Evolutionary conservation across 495 filamentous ascomycete genomes (phyloP), one percentile per base, ranked within the genome.

Genomic region (Acidiella bohemica): DNA sequence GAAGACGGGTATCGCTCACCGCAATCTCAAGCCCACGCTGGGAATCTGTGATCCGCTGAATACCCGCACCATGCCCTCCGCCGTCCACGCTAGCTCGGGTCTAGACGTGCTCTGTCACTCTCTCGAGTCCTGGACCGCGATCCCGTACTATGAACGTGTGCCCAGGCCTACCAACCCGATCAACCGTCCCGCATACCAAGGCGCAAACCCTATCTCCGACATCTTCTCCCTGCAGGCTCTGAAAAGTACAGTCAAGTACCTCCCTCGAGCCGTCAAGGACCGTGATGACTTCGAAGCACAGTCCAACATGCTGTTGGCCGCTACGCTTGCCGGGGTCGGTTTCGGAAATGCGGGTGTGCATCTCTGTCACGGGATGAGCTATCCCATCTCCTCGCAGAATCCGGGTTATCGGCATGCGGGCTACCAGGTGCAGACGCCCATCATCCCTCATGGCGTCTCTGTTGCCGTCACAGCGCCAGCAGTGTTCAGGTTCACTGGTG

Each of bases 271-370:
- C 2, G 80, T 85, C 8, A 72, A 69, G 25, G 84, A 97, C 47
- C 85, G 85, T 0, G 85, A 92, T 5, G 92, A 96, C 60, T 64
- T 68, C 39, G 90, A 95, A 55, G 90, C 90, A 0, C 88, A 95
- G 62, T 75, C 67, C 7, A 71, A 96, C 63, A 97, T 97, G 90
- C 68, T 96, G 8, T 77, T 96, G 8, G 90, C 90, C 2, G 84
- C 88, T 0, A 96, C 90, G 0, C 64, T 97, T 0, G 90, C 90
- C 0, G 90, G 90, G 11, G 84, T 97, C 2, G 90, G 90, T 0
- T 97, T 96, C 60, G 90, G 90, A 19, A 97, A 97, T 56, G 90
- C 90, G 1, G 90, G 90, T 26, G 90, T 97, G 1, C 90, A 97
- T 63, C 67, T 97, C 4, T 97, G 90, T 62, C 90, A 97, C 55